Evolutionary conservation across 306 rosid genomes (phyloP).

Genomic region (Quercus suber): DNA sequence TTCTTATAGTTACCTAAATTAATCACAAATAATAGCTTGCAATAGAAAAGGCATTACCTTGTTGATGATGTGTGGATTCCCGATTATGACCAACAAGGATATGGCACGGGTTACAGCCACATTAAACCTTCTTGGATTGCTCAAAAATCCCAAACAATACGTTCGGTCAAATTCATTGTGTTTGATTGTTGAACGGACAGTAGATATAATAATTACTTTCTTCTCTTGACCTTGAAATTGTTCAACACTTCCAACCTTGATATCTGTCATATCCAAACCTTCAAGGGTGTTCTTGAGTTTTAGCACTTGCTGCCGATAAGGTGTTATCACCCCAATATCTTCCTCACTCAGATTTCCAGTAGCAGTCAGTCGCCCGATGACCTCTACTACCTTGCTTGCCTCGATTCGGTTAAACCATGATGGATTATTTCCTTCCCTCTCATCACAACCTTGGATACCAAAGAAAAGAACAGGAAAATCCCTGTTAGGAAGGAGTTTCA

Average conservation of each 20-base stretch:
- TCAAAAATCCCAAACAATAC: slow-evolving; percentile 84
- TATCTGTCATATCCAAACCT: slow-evolving; percentile 44
- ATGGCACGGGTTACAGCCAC: slow-evolving; percentile 94
- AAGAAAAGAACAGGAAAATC: slow-evolving; percentile 80
- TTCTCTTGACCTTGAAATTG: slow-evolving; percentile 94
- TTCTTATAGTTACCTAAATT: neutral
- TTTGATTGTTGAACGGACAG: slow-evolving; percentile 92
- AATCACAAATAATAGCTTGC: neutral
- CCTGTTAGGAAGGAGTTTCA: slow-evolving; percentile 66
- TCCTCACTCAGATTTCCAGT: slow-evolving; percentile 48
- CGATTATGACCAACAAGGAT: slow-evolving; percentile 75
- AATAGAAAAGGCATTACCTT: slow-evolving; percentile 49
- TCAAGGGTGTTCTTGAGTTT: slow-evolving; percentile 74
- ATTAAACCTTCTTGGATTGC: slow-evolving; percentile 86
- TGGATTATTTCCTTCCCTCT: slow-evolving; percentile 94
- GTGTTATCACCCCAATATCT: slow-evolving; percentile 87
- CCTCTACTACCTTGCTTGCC: slow-evolving; percentile 78
- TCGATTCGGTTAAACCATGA: slow-evolving; percentile 98
- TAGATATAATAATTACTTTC: slow-evolving; percentile 80
- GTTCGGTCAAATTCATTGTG: slow-evolving; percentile 83
- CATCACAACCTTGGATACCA: slow-evolving; percentile 98
- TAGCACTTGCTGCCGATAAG: slow-evolving; percentile 86
- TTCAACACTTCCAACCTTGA: slow-evolving; percentile 93
- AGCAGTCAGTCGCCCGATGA: slow-evolving; percentile 42
- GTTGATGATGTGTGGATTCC: slow-evolving; percentile 87